A percentile compares a stretch with the other conserved stretches of the same genome.
These are phyloP conservation scores for Phytophthora macrochlamydospora DNA, from an alignment of 352 stramenopile species.

Conservation along the genomic window DNA sequence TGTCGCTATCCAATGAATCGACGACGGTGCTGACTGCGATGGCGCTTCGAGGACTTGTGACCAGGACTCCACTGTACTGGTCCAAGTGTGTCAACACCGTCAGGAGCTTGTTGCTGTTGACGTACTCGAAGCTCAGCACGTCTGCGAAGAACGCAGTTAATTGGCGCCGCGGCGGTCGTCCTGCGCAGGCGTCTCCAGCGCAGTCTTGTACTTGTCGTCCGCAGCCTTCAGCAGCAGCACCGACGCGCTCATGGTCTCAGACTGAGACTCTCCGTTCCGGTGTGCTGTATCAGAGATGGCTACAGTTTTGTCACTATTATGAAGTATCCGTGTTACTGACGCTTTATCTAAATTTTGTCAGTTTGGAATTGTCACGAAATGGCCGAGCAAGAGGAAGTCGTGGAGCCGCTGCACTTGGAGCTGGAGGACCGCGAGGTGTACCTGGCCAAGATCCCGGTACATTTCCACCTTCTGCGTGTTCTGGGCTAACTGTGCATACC, in stretches of 20 bases:
- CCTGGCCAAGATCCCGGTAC: conserved; percentile 85
- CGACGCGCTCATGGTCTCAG: conserved; percentile 13
- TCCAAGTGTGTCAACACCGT: conserved; percentile 52
- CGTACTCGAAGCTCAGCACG: conserved; percentile 71
- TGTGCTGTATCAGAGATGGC: neutral
- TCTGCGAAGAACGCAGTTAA: conserved; percentile 56
- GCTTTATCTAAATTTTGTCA: neutral
- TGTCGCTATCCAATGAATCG: conserved; percentile 25
- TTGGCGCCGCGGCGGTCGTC: neutral
- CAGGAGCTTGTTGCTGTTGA: conserved; percentile 49
- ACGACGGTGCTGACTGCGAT: conserved; percentile 54
- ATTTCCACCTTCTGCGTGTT: conserved; percentile 9
- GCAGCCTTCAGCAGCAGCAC: conserved; percentile 75
- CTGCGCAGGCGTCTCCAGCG: conserved; percentile 31
- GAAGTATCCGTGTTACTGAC: neutral
- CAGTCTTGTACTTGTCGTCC: conserved; percentile 59
- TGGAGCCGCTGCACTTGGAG: conserved; percentile 89
- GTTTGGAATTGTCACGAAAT: conserved; percentile 31
- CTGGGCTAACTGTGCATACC: conserved; percentile 1
- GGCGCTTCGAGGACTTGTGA: conserved; percentile 79
- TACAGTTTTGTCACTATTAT: neutral
- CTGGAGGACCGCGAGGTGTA: conserved; percentile 89
- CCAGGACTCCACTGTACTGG: conserved; percentile 58
- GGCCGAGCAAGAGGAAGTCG: conserved; percentile 88
- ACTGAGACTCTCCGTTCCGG: neutral